Evolutionary conservation across 352 stramenopile genomes (phyloP), one percentile per base, ranked within the genome.

Genomic region (Elongisporangium prolatum): DNA sequence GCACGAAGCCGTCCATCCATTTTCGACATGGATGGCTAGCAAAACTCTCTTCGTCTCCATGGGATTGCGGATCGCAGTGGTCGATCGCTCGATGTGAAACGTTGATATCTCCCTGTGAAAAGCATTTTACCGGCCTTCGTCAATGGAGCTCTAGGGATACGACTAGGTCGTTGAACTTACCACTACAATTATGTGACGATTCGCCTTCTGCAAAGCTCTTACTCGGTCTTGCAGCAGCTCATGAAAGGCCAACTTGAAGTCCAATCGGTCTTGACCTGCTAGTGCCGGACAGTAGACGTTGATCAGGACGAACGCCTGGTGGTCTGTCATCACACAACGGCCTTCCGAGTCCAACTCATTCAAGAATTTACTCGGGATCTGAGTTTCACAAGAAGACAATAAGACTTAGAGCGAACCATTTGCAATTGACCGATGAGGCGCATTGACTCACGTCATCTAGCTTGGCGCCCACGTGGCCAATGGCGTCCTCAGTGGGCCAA

Each of bases 201-300:
- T 72, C 2, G 73, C 79, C 21, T 55, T 47, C 60, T 74, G 74
- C 9, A 89, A 50, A 34, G 74, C 65, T 8, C 55, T 63, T 3
- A 97, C 71, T 14, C 88, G 76, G 22, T 91, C 73, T 61, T 78
- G 59, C 4, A 97, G 65, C 25, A 92, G 56, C 22, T 64, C 64
- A 54, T 96, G 83, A 56, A 96, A 97, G 21, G 81, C 70, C 16
- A 93, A 61, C 57, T 97, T 97, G 65, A 91, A 96, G 56, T 88
- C 76, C n/a, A 91, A 65, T 0, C 89, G 81, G 56, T 95, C 85
- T 20, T 55, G 50, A 24, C 79, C 89, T 24, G 74, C 70, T 20
- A 87, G 64, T 7, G 88, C 86, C 24, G 88, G 88, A 28, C 86
- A 95, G 64, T 97, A 97, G 18, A 91, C 80, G 64, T 97, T 97